These are phyloP conservation scores for Beta corolliflora DNA, from an alignment of 179 eudicot species.

Conservation along the genomic window DNA sequence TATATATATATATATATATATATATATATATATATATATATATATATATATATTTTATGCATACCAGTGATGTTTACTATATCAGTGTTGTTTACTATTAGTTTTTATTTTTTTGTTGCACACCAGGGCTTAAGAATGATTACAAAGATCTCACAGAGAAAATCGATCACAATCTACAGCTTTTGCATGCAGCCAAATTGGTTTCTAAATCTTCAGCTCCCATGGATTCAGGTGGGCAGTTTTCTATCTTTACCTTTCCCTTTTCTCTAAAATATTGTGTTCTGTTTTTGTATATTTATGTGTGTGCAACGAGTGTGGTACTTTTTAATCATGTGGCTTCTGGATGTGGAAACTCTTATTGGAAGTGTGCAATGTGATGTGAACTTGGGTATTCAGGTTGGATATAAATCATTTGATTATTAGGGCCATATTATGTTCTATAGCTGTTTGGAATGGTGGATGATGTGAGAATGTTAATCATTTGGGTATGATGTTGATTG, in stretches of 20 bases:
- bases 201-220: conserved; percentile 35
- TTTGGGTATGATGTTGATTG: background rate
- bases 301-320: no score
- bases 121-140: conserved; percentile 69
- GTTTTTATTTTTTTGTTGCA: background rate
- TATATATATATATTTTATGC: no score
- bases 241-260: background rate
- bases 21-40: no score
- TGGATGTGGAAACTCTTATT: no score
- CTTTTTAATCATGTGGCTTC: no score
- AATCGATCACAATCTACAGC: conserved; percentile 65
- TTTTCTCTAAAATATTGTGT: background rate
- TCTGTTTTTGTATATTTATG: background rate
- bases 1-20: no score
- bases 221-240: conserved; percentile 50
- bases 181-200: conserved; percentile 68
- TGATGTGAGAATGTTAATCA: background rate
- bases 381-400: background rate
- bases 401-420: background rate
- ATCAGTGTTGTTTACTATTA: background rate
- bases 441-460: background rate
- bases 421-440: background rate
- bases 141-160: conserved; percentile 69
- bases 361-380: background rate
- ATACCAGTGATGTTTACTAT: background rate